Conservation (phyloP, 257 asterid species). For the Petunia secreta region DNA sequence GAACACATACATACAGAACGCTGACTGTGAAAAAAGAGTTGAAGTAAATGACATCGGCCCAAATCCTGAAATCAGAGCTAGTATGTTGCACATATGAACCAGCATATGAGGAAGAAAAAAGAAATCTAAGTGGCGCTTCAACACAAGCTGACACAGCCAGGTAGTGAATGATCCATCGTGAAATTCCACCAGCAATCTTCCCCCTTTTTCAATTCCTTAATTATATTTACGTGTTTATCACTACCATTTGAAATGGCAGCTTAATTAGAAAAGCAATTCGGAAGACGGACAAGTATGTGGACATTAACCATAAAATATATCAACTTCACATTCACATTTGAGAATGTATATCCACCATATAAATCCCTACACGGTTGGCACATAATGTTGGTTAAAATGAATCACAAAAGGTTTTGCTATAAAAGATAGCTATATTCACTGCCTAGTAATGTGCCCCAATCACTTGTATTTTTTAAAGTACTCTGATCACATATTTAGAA, state of each 20-base stretch:
- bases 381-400: not conserved
- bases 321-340: conserved; percentile 2
- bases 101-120: not conserved
- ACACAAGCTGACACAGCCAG: not conserved
- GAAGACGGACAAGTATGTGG: not conserved
- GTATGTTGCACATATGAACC: not conserved
- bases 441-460: not conserved
- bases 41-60: not conserved
- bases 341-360: conserved; percentile 11
- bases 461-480: no score
- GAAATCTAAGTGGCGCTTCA: not conserved
- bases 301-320: not conserved
- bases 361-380: not conserved
- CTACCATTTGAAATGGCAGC: not conserved
- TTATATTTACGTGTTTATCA: not conserved
- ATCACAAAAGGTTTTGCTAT: not conserved
- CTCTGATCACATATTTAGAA: not conserved
- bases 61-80: not conserved
- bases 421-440: not conserved
- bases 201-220: not conserved
- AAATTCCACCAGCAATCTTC: not conserved
- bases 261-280: not conserved
- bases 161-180: not conserved
- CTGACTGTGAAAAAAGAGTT: not conserved
- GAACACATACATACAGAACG: not conserved